These are phyloP conservation scores for Pseudogymnoascus sp. DNA, from an alignment of 2,329 filamentous ascomycete genomes.

Conservation along the genomic window DNA sequence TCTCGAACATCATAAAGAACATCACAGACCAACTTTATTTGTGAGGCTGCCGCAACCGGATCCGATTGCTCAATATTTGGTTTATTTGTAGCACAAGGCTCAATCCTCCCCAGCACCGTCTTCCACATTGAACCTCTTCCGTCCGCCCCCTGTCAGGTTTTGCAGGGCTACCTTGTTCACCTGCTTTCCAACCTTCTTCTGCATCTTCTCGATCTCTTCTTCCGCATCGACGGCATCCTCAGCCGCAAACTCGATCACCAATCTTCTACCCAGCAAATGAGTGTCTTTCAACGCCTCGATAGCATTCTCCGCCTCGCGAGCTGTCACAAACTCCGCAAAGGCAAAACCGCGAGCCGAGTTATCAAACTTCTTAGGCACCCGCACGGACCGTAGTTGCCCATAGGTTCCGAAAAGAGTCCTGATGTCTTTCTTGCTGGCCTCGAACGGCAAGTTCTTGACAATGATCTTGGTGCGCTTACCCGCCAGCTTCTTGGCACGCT, in stretches of 20 bases:
- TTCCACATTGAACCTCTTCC: constrained; percentile 83
- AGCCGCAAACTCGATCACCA: constrained; percentile 87
- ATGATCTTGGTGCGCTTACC: constrained; percentile 81
- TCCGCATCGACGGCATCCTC: constrained; percentile 85
- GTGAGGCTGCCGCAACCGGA: not conserved
- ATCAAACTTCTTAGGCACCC: constrained; percentile 92
- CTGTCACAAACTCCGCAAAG: constrained; percentile 90
- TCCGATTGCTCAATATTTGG: constrained; percentile 6
- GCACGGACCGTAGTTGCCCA: constrained; percentile 83
- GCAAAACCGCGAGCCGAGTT: constrained; percentile 83
- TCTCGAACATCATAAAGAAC: not conserved
- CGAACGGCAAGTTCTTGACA: constrained; percentile 97
- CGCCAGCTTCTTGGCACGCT: constrained; percentile 71
- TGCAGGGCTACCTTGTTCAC: constrained; percentile 85
- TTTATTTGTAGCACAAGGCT: constrained; percentile 13
- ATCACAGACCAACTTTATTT: not conserved
- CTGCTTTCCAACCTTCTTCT: constrained; percentile 87
- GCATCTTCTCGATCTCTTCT: constrained; percentile 93
- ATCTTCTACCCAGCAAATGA: constrained; percentile 78
- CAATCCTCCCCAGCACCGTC: constrained; percentile 48
- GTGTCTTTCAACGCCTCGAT: constrained; percentile 87
- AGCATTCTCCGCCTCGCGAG: constrained; percentile 81
- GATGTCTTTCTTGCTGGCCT: constrained; percentile 87
- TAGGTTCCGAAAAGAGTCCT: constrained; percentile 78
- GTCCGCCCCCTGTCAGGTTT: constrained; percentile 71